Conservation (phyloP, 2,329 filamentous ascomycete species). For the Pseudogymnoascus sp. region DNA sequence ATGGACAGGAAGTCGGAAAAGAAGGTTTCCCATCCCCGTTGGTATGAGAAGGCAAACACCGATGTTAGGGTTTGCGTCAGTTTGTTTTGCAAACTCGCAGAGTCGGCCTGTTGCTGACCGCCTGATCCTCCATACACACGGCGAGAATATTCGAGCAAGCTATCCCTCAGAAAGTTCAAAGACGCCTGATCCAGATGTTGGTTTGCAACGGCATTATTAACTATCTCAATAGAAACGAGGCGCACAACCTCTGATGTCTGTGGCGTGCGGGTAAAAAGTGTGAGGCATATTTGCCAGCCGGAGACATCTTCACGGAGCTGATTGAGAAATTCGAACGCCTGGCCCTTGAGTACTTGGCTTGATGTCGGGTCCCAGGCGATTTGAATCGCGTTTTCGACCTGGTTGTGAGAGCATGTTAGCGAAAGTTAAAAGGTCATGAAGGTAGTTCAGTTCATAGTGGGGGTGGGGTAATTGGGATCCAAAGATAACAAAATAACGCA, state of each 20-base stretch:
- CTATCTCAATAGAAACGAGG: slow-evolving; percentile 81
- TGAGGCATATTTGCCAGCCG: slow-evolving; percentile 84
- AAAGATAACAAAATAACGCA: background rate
- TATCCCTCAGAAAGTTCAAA: slow-evolving; percentile 71
- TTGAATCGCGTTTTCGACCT: slow-evolving; percentile 93
- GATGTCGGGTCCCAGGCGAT: slow-evolving; percentile 82
- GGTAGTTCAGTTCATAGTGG: background rate
- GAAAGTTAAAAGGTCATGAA: background rate
- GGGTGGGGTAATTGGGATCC: background rate
- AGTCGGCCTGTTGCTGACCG: slow-evolving; percentile 55
- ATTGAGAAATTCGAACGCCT: slow-evolving; percentile 75
- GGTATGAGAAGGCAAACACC: slow-evolving; percentile 83
- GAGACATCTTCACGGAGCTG: slow-evolving; percentile 76
- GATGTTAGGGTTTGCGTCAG: slow-evolving; percentile 92
- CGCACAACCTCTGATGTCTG: slow-evolving; percentile 77
- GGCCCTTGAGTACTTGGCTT: slow-evolving; percentile 66
- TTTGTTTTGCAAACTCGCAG: slow-evolving; percentile 83
- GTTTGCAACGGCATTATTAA: slow-evolving; percentile 84
- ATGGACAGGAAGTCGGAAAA: slow-evolving; percentile 83
- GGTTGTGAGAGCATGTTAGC: slow-evolving; percentile 24
- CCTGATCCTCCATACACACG: slow-evolving; percentile 61
- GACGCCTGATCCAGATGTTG: slow-evolving; percentile 68
- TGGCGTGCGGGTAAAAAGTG: slow-evolving; percentile 75
- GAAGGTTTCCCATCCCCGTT: slow-evolving; percentile 79
- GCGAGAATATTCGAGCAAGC: slow-evolving; percentile 72